Evolutionary conservation across 495 filamentous ascomycete species (phyloP).

Genomic region (Opeltia flavorubescens): DNA sequence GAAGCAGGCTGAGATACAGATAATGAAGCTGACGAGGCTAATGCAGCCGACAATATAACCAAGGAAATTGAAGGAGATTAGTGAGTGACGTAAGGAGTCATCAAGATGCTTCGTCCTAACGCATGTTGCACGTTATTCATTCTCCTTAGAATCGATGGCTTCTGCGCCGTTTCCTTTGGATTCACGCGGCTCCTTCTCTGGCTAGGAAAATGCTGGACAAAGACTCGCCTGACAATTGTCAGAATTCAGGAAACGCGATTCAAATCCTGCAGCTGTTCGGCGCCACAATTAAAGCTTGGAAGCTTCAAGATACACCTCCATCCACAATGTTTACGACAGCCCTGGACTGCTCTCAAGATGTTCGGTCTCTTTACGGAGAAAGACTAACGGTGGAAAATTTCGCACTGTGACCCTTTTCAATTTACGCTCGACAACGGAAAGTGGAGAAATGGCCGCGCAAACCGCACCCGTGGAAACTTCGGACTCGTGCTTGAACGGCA

Average conservation of each 20-base stretch:
- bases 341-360: neutral
- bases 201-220: neutral
- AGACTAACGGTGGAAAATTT: neutral
- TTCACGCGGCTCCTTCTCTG: neutral
- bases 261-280: neutral
- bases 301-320: neutral
- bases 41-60: constrained; percentile 11
- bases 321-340: neutral
- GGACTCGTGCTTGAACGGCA: neutral
- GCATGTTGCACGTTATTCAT: neutral
- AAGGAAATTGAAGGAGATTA: constrained; percentile 11
- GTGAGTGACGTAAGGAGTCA: neutral
- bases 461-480: neutral
- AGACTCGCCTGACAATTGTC: neutral
- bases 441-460: neutral
- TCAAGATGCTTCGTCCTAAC: neutral
- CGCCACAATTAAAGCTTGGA: neutral
- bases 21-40: constrained; percentile 11
- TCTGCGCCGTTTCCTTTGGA: neutral
- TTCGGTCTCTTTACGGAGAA: neutral
- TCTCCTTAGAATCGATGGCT: neutral
- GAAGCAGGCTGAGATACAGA: constrained; percentile 9
- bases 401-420: neutral
- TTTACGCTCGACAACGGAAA: neutral
- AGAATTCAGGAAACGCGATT: neutral